These are phyloP conservation scores for Acorus calamus DNA, from an alignment of 106 monocot species.

Conservation along the genomic window DNA sequence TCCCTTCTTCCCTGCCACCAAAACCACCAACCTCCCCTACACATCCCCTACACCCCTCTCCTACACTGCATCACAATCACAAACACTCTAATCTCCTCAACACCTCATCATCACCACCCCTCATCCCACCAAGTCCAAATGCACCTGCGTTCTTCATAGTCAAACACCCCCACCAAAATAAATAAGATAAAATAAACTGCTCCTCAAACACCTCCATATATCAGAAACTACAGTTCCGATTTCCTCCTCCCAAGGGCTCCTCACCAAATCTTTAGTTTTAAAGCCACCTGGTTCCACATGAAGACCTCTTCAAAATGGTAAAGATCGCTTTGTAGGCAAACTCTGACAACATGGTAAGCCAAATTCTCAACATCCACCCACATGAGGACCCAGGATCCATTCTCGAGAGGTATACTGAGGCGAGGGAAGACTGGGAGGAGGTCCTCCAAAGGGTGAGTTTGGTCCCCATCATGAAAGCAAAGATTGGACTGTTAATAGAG, in stretches of 20 bases:
- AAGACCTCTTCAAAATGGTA: constrained; percentile 30
- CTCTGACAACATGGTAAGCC: constrained; percentile 40
- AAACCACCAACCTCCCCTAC: too few species aligned
- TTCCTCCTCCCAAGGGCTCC: constrained; percentile 5
- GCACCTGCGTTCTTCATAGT: constrained; percentile 24
- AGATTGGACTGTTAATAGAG: constrained; percentile 39
- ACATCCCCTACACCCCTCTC: too few species aligned
- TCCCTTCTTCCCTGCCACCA: too few species aligned
- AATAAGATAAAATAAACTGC: constrained; percentile 24
- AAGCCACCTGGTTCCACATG: constrained; percentile 60
- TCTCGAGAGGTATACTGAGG: constrained; percentile 39
- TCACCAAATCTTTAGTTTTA: constrained; percentile 26
- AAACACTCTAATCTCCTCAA: too few species aligned
- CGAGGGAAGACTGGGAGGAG: constrained; percentile 56
- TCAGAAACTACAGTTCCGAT: constrained; percentile 21
- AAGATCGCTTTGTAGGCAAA: constrained; percentile 38
- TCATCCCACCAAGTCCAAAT: constrained; percentile 23
- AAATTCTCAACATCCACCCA: constrained; percentile 57
- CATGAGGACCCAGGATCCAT: constrained; percentile 26
- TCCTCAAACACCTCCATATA: constrained; percentile 30
- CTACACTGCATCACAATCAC: too few species aligned
- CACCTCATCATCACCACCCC: too few species aligned
- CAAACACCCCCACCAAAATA: too few species aligned
- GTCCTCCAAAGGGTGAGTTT: constrained; percentile 67
- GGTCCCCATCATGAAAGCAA: constrained; percentile 50